These are phyloP conservation scores for Euphorbia lathyris DNA, from an alignment of 345 rosid genomes.

Conservation along the genomic window DNA sequence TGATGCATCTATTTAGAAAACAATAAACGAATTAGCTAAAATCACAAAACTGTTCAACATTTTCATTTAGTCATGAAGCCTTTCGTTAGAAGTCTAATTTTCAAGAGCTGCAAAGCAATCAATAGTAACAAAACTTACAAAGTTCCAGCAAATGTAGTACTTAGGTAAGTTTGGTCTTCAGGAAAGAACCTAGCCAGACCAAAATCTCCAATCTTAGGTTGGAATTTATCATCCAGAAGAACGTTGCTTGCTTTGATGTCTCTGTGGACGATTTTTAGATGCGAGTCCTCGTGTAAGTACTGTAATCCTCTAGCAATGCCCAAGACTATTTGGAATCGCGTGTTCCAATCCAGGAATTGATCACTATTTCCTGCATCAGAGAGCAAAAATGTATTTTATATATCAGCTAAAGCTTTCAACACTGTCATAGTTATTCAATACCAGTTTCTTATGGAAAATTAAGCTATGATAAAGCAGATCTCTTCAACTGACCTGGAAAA, in stretches of 20 bases:
- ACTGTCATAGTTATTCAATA: too few relatives aligned
- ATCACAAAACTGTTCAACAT: background rate
- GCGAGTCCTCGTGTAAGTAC: constrained; percentile 68
- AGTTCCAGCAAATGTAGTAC: constrained; percentile 68
- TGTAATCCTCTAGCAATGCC: constrained; percentile 68
- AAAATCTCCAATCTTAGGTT: constrained; percentile 65
- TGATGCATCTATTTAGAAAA: too few relatives aligned
- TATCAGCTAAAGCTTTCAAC: background rate
- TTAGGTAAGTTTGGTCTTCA: constrained; percentile 63
- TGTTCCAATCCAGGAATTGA: constrained; percentile 43
- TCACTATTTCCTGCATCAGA: constrained; percentile 38
- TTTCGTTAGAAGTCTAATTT: background rate
- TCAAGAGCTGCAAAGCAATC: background rate
- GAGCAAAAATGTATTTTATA: background rate
- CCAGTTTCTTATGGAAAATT: too few relatives aligned
- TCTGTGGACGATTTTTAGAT: constrained; percentile 53
- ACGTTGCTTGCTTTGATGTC: constrained; percentile 79
- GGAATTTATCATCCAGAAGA: constrained; percentile 66
- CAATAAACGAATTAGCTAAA: background rate
- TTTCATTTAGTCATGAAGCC: background rate
- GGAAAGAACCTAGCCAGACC: constrained; percentile 75
- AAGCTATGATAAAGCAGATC: too few relatives aligned
- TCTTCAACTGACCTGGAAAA: too few relatives aligned
- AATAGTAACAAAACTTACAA: constrained; percentile 36
- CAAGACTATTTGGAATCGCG: constrained; percentile 50